phyloP scores from a whole-genome alignment of 305 asterid species.

The Rubia balearica region DNA sequence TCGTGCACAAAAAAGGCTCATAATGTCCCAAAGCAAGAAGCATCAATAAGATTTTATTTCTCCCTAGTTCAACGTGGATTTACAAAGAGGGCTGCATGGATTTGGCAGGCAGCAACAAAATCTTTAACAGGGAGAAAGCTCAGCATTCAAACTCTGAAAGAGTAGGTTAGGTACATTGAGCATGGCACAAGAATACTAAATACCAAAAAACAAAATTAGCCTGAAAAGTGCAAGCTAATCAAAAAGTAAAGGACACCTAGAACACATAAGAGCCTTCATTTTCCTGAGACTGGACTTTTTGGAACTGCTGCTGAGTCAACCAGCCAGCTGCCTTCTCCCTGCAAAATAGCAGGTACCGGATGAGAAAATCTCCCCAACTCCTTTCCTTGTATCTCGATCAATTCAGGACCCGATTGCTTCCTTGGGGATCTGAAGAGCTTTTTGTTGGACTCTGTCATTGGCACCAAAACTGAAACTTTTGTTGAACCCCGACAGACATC shows the following conservation, averaged over 20 bases:
- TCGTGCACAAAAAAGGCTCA: not conserved
- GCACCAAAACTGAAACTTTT: slow-evolving; percentile 19
- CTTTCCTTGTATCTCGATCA: slow-evolving; percentile 2
- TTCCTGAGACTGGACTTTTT: not conserved
- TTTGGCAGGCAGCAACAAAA: not conserved
- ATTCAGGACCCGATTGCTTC: slow-evolving; percentile 11
- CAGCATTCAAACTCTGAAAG: too few species aligned
- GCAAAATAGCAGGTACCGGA: slow-evolving; percentile 17
- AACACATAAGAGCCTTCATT: slow-evolving; percentile 2
- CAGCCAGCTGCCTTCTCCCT: slow-evolving; percentile 22
- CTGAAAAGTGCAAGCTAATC: not conserved
- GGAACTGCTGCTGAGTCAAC: slow-evolving; percentile 27
- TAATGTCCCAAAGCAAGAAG: not conserved
- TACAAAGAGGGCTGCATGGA: not conserved
- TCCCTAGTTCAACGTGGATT: not conserved
- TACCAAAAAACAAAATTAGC: not conserved
- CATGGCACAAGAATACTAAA: not conserved
- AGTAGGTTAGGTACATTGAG: not conserved
- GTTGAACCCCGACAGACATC: slow-evolving; percentile 1
- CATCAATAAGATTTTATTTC: not conserved
- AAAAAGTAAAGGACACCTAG: not conserved
- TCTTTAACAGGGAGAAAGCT: not conserved
- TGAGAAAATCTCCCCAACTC: slow-evolving; percentile 26
- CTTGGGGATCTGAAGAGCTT: slow-evolving; percentile 5
- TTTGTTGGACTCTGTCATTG: not conserved